Base-by-base conservation (phyloP, 2,329 filamentous ascomycete species). In the Epichloe sylvatica region DNA sequence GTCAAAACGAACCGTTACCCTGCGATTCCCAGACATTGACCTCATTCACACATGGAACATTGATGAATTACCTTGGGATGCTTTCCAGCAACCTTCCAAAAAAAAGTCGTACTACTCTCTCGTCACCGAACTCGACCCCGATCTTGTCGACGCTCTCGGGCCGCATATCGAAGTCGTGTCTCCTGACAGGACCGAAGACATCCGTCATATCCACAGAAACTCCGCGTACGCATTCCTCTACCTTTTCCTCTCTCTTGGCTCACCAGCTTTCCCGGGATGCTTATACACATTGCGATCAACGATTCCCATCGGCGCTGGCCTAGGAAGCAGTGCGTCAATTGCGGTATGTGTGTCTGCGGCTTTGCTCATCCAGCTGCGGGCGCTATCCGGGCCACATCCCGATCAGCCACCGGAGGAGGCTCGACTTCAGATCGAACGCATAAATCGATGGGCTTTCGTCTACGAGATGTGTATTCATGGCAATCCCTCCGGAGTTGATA, bases 381-480 rank as follows among this genome's bases (percentile, higher is more conserved):
- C 90, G 3, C 74, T 98, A 5, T 84, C 88, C 1, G 89, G 89
- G 0, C 92, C 92, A 1, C 91, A 97, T 62, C 86, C 86, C 0
- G 91, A 97, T 59, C 91, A 97, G 65, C 87, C 89, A 4, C 69
- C 81, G 0, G 82, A 88, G 49, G 92, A 98, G 68, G 87, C 87
- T n/a, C 81, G 86, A 52, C 68, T 89, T 41, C 91, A 98, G 64
- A 77, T 97, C 33, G 90, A 97, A 69, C 81, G 91, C 55, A 96
- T 98, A 69, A 98, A 98, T 67, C 79, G 86, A 53, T 98, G 94
- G 92, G 90, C 92, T 0, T 97, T 96, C 66, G 92, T 98, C 1
- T 85, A 85, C 23, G 92, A 98, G 66, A 85, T 97, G 80, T 92
- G 89, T 67, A 96, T 97, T 54, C 92, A 98, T 63, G 92, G 91